Percentiles rank a stretch among this genome's conserved stretches.
These are phyloP conservation scores for Batkoa obscura DNA, from an alignment of 371 early-diverging fungal genomes.

Conservation along the genomic window DNA sequence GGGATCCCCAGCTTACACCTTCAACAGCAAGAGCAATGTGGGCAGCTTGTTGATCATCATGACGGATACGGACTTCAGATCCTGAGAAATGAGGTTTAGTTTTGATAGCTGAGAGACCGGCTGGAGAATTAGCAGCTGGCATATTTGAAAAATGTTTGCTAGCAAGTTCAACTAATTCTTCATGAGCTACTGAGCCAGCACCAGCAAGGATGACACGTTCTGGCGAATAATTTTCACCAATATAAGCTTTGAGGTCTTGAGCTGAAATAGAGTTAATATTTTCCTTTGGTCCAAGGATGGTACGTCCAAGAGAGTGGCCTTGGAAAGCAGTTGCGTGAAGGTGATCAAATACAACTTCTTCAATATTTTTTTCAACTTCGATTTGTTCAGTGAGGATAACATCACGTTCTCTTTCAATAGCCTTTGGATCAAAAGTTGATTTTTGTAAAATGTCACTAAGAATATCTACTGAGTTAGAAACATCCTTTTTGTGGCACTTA, in stretches of 20 bases:
- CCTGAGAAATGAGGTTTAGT: conserved; percentile 62
- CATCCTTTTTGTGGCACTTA: conserved; percentile 74
- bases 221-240: conserved; percentile 81
- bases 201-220: conserved; percentile 91
- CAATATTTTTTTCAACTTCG: conserved; percentile 88
- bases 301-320: conserved; percentile 70
- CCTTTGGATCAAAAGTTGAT: conserved; percentile 58
- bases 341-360: conserved; percentile 90
- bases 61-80: conserved; percentile 69
- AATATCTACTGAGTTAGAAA: conserved; percentile 71
- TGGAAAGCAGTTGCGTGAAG: conserved; percentile 92
- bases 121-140: conserved; percentile 21
- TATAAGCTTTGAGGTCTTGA: conserved; percentile 66
- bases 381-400: conserved; percentile 89
- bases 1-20: conserved; percentile 84
- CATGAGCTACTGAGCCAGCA: conserved; percentile 88
- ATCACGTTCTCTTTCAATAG: conserved; percentile 86
- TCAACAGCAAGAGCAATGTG: conserved; percentile 94
- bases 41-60: conserved; percentile 68
- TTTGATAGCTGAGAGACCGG: conserved; percentile 23
- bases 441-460: conserved; percentile 88
- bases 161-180: conserved; percentile 73
- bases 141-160: conserved; percentile 72
- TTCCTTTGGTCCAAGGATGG: conserved; percentile 83
- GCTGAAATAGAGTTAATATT: conserved; percentile 74